A percentile compares a stretch with the other conserved stretches of the same genome.
These are phyloP conservation scores for Euphorbia lathyris DNA, from an alignment of 345 rosid genomes.

Conservation along the genomic window DNA sequence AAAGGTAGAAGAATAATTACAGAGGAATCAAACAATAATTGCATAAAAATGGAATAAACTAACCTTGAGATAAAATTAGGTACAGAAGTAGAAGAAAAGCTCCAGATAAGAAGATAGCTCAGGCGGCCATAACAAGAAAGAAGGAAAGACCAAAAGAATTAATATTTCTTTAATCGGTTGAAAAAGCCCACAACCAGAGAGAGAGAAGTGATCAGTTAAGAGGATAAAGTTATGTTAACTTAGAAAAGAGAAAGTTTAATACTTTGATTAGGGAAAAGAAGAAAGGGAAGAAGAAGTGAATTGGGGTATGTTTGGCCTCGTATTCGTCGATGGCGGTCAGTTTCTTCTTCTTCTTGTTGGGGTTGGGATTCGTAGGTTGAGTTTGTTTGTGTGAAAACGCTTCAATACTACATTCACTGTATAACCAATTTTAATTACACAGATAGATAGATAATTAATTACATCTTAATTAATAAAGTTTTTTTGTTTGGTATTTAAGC, in stretches of 20 bases:
- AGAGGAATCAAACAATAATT: neutral
- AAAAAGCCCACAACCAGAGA: neutral
- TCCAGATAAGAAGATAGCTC: neutral
- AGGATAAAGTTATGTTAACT: slow-evolving; percentile 4
- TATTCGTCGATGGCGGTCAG: slow-evolving; percentile 23
- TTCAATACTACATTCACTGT: neutral
- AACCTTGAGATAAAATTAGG: slow-evolving; percentile 10
- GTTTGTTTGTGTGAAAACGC: neutral
- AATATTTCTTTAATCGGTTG: neutral
- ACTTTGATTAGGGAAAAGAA: neutral
- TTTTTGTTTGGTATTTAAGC: slow-evolving; percentile 5
- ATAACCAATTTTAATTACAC: neutral
- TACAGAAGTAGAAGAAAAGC: neutral
- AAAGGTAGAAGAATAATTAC: neutral
- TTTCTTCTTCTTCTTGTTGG: slow-evolving; percentile 11
- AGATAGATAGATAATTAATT: neutral
- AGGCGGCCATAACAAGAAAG: slow-evolving; percentile 17
- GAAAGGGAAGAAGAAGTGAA: neutral
- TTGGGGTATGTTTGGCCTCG: slow-evolving; percentile 10
- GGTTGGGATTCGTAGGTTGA: neutral
- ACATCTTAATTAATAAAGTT: neutral
- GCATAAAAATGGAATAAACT: slow-evolving; percentile 9
- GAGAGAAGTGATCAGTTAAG: neutral
- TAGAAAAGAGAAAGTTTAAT: neutral
- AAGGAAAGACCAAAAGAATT: neutral